Base-by-base conservation (phyloP, 1,139 yeast species). In the Trichomonascaceae sp. region DNA sequence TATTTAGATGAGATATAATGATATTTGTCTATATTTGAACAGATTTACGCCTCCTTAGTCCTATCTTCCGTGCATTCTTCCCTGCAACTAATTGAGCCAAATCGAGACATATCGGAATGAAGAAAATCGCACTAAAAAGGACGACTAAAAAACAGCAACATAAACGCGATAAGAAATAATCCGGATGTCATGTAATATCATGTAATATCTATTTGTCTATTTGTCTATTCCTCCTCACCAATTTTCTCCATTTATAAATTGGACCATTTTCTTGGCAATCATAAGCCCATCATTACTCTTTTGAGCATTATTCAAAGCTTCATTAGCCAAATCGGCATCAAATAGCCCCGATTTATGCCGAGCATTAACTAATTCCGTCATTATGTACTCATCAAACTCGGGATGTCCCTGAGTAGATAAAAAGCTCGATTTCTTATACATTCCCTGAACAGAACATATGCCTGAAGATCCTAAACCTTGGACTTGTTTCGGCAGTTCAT, bases 341-440 rank as follows among this genome's bases (percentile, higher is more conserved):
- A 66, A 53, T 8, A 55, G 46, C 2, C 69, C 66, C 9, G 48
- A 41, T 18, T 56, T 55, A 7, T 54, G 56, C 12, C 68, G 57
- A 1, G 45, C 43, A 2, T 60, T 55, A 6, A 64, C 60, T 32
- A 68, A 51, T 3, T 52, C 57, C 60, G 63, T 56, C 65, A 72
- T 67, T 65, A 72, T 57, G 51, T 70, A 76, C 1, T 75, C 70
- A 27, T 74, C 66, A 63, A 87, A 89, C 66, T 90, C 97, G 0
- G 97, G 96, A 65, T 90, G 97, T 0, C 96, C 96, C 67, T 90
- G 97, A 62, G 88, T 81, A 0, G 95, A 81, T 47, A 88, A 71
- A 3, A 84, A 56, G 52, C 74, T 74, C 19, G 73, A 57, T 7
- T 73, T 70, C 56, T 71, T 74, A 58, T 79, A 82, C 59, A 76